Evolutionary conservation across 352 stramenopile genomes (phyloP), one percentile per base, ranked within the genome.

Genomic region (Phytophthora pini): DNA sequence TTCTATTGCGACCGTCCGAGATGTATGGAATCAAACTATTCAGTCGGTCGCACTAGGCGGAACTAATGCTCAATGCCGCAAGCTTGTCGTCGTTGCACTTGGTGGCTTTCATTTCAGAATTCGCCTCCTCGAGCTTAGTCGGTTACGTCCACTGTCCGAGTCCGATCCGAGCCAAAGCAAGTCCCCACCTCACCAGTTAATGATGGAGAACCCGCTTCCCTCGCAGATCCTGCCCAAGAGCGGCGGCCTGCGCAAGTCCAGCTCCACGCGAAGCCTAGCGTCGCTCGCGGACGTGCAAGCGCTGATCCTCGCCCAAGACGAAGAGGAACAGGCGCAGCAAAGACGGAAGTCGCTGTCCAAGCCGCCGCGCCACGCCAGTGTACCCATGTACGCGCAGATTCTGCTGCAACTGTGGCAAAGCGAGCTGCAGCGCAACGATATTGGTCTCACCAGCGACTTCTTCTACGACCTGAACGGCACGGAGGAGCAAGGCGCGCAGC

Each of bases 331-430:
- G 59, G 72, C 65, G 31, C 53, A 78, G 15, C 68, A 62, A 41
- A 69, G 75, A 34, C 68, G 64, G 38, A 81, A 76, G 41, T 61
- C 76, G 45, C 61, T 83, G 62, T 65, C 75, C 24, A 90, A 90
- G 56, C 84, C 84, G 8, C 84, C 84, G 45, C 78, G 82, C 27
- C 84, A 93, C 60, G 62, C 75, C 20, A 89, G 69, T 43, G 77
- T 91, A 34, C 84, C 84, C 29, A 88, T 76, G 65, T 90, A 82
- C 41, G 84, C 82, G 49, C 80, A 89, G 64, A 87, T 84, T 27
- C 50, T 93, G 55, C 71, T 91, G 9, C 62, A 76, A 36, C 59
- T 93, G 34, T 93, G 84, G 84, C 79, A 91, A 65, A 67, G 62
- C 27, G 80, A 88, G 59, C 61, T 91, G 24, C 74, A 80, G 52